These are phyloP conservation scores for Rostrohypoxylon terebratum DNA, from an alignment of 495 filamentous ascomycete species.

Conservation along the genomic window DNA sequence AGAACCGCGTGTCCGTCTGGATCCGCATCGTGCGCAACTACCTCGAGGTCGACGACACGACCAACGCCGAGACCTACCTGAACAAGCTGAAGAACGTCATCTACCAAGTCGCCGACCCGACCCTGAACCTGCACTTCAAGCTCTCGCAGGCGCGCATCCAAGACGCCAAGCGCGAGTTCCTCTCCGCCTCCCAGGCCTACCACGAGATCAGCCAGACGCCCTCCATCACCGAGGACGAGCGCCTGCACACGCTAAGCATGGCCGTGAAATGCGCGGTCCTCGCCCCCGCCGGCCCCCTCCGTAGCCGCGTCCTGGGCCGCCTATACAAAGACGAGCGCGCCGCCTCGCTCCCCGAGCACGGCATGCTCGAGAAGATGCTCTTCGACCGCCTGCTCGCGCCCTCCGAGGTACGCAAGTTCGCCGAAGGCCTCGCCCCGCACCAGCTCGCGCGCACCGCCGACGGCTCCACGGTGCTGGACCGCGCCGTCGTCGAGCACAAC, in stretches of 20 bases:
- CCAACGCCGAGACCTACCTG: constrained; percentile 82
- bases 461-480: constrained; percentile 91
- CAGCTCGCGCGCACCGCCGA: constrained; percentile 90
- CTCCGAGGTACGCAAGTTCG: constrained; percentile 86
- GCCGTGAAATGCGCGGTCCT: constrained; percentile 97
- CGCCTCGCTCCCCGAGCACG: constrained; percentile 78
- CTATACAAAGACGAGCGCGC: constrained; percentile 96
- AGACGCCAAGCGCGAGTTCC: constrained; percentile 88
- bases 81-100: constrained; percentile 95
- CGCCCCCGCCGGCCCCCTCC: constrained; percentile 87
- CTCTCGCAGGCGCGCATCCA: constrained; percentile 92
- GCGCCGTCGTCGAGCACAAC: constrained; percentile 96
- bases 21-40: constrained; percentile 95
- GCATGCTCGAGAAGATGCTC: constrained; percentile 97
- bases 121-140: constrained; percentile 83
- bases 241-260: constrained; percentile 82
- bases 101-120: constrained; percentile 76
- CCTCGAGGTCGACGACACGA: constrained; percentile 93
- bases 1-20: constrained; percentile 84
- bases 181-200: constrained; percentile 90
- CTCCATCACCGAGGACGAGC: constrained; percentile 82
- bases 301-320: constrained; percentile 79
- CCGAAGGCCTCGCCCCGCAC: constrained; percentile 81
- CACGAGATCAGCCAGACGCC: constrained; percentile 82
- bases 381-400: constrained; percentile 85